Evolutionary conservation across 176 grass and related monocot species (phyloP), one percentile per base, ranked within the genome.

Genomic region (Metroxylon sagu): DNA sequence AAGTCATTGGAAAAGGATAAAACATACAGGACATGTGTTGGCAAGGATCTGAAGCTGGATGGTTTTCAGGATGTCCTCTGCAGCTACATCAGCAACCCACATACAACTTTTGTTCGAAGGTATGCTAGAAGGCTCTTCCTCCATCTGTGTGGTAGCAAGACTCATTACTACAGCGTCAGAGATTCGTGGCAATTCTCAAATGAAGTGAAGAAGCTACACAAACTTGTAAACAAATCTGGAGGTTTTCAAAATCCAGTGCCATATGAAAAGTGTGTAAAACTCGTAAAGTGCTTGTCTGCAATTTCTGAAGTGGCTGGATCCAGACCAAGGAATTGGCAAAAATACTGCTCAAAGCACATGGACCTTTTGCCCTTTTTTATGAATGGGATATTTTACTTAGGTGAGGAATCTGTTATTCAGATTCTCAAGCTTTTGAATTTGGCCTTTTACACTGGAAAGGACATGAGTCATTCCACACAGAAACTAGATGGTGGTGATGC

Each of bases 241-340:
- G 92, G 83, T 60, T 96, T 96, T 29, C 78, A 77, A 74, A 87
- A 82, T 70, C 92, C 86, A 43, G 83, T 96, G 60, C 92, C 92
- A 16, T 96, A 96, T 64, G 92, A 96, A 57, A 85, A 83, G 86
- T 90, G 81, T 63, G 92, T 96, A 29, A 96, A 95, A 71, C 90
- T 95, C 57, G 85, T 95, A 68, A 95, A 90, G 80, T 96, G 86
- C 74, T 71, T 96, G 43, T 87, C 74, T 78, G 74, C 80, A 64
- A 71, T 90, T 39, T 79, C 73, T 79, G 91, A 96, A 67, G 91
- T 90, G 52, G 86, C 91, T 68, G 73, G 72, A 63, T 76, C 91
- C 73, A 89, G 91, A 60, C 91, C 91, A 19, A 96, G 77, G 76
- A 96, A 96, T 87, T 96, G 91, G 92, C 92, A 97, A 59, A 96